Base-by-base conservation (phyloP, 257 asterid species). In the Nicotiana paniculata region DNA sequence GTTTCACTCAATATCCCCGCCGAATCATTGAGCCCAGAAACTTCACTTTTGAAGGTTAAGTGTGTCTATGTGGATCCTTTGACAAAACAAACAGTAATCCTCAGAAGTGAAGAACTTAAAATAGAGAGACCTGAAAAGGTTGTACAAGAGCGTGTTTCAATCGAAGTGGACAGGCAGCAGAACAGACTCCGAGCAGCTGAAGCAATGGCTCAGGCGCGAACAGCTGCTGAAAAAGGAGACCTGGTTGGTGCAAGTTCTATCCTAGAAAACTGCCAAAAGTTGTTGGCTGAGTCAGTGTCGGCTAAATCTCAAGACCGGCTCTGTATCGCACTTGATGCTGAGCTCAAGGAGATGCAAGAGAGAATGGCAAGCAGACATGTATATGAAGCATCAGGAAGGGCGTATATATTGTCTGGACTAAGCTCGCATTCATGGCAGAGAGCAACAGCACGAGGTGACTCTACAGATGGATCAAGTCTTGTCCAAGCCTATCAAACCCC, bases 401-500 rank as follows among this genome's bases (percentile, higher is more conserved):
- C 98, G 1, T 96, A 94, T 54, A 92, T 96, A 59, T 87, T 94
- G 59, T 96, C 98, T 0, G 99, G 99, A 6, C 85, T 96, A 74
- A 96, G 99, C 86, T 94, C 98, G 28, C 98, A 96, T 85, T 96
- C 99, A 0, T 96, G 99, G 99, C 98, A 96, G 88, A 89, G 99
- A 83, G 99, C 99, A 28, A 96, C 99, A 28, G 96, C 98, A 1
- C 91, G 99, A 54, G 99, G 99, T 6, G 98, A 94, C 87, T 96
- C 98, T 6, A 89, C 87, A 1, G 96, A 91, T 17, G 88, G 94
- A 5, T 93, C 99, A 12, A 94, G 96, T 86, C 93, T 93, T 2
- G 82, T 93, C 43, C 97, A 89, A 66, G 85, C 98, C 17, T 96
- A 96, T 80, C 98, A 96, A 85, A 96, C 99, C 18, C 98, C 98